Conservation (phyloP, 1,284 basidiomycete species). For the Earliella scabrosa region DNA sequence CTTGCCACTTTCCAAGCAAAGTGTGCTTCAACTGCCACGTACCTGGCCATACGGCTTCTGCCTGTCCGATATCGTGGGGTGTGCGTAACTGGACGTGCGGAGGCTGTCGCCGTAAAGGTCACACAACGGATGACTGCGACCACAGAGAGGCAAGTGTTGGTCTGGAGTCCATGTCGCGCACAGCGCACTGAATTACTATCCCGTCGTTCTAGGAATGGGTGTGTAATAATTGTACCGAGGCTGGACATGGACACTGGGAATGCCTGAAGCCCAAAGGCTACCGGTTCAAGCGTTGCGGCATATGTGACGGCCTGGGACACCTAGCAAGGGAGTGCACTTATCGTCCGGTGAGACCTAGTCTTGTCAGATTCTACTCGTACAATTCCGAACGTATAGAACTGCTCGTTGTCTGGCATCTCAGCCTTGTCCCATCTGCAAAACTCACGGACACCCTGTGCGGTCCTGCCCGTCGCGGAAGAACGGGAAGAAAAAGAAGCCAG, state of each 20-base stretch:
- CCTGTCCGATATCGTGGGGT: not conserved
- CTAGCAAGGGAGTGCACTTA: not conserved
- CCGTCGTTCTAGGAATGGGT: conserved; percentile 6
- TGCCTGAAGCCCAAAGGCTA: conserved; percentile 8
- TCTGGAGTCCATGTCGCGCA: too few relatives aligned
- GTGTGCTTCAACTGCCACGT: not conserved
- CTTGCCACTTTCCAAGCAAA: too few relatives aligned
- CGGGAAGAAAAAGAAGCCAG: not conserved
- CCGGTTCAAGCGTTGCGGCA: not conserved
- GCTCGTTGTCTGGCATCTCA: too few relatives aligned
- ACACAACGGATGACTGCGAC: not conserved
- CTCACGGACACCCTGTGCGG: not conserved
- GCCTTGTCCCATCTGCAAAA: not conserved
- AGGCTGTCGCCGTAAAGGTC: not conserved
- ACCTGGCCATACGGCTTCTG: not conserved
- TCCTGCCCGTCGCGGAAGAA: not conserved
- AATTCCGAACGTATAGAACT: too few relatives aligned
- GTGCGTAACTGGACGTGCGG: not conserved
- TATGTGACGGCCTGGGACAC: conserved; percentile 6
- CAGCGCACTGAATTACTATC: too few relatives aligned
- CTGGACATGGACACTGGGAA: conserved; percentile 9
- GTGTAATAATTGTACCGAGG: conserved; percentile 7
- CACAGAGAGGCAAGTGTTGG: not conserved
- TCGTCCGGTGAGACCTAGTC: not conserved
- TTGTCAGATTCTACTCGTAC: too few relatives aligned